Evolutionary conservation across 2,329 filamentous ascomycete genomes (phyloP).

Genomic region (Arthrobotrys iridis): DNA sequence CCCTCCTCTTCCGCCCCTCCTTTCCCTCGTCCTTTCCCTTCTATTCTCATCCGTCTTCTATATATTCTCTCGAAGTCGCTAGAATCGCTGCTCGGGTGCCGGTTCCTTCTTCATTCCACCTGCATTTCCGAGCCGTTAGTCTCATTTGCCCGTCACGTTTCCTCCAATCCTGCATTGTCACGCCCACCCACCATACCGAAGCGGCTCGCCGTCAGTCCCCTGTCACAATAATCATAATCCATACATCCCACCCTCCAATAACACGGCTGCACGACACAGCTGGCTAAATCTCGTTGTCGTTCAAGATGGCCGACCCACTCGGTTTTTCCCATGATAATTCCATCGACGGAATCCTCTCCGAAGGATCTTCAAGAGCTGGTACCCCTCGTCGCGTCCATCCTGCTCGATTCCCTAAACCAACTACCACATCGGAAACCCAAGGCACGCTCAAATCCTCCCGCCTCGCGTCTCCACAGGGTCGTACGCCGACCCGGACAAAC

Average conservation of each 20-base stretch:
- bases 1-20: not conserved
- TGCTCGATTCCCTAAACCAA: conserved; percentile 47
- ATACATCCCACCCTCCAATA: conserved; percentile 47
- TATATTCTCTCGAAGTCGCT: not conserved
- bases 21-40: not conserved
- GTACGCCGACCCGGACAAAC: conserved; percentile 37
- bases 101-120: conserved; percentile 12
- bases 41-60: not conserved
- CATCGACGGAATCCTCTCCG: conserved; percentile 50
- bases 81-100: conserved; percentile 1
- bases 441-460: conserved; percentile 41
- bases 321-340: conserved; percentile 31
- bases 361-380: conserved; percentile 44
- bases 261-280: conserved; percentile 53
- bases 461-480: conserved; percentile 45
- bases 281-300: conserved; percentile 25
- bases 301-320: conserved; percentile 47
- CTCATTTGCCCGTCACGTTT: conserved; percentile 26
- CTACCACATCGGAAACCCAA: conserved; percentile 38
- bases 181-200: conserved; percentile 3
- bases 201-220: conserved; percentile 1
- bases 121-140: conserved; percentile 27
- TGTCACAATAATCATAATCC: conserved; percentile 14
- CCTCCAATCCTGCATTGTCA: conserved; percentile 14
- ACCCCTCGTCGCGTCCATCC: conserved; percentile 52